Percentiles rank a stretch among this genome's conserved stretches.
phyloP scores from a whole-genome alignment of 1,284 basidiomycete genomes.

The Rhodotorula sp. region DNA sequence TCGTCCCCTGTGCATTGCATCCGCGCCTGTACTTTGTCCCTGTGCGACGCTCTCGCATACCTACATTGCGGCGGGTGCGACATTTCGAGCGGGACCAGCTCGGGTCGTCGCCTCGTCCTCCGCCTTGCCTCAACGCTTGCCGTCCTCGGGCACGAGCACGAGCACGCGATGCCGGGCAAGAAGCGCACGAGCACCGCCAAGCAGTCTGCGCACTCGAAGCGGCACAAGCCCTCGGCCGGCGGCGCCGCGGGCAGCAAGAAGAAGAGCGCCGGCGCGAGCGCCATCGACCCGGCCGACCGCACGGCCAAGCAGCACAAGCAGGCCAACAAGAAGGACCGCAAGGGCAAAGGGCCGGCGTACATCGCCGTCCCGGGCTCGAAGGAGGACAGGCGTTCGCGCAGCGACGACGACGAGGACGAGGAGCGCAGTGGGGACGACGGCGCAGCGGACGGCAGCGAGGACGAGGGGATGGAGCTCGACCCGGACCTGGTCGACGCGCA shows the following conservation, averaged over 20 bases:
- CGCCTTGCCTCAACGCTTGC: neutral
- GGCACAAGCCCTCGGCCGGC: constrained; percentile 23
- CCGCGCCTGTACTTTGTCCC: too few relatives aligned
- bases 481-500: constrained; percentile 30
- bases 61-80: neutral
- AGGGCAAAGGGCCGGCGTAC: constrained; percentile 39
- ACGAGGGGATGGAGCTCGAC: constrained; percentile 39
- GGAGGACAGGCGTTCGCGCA: constrained; percentile 7
- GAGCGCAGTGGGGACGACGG: neutral
- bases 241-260: neutral
- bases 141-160: neutral
- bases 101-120: neutral
- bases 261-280: neutral
- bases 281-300: neutral
- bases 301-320: neutral
- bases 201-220: constrained; percentile 28
- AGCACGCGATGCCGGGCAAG: constrained; percentile 27
- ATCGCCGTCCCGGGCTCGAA: constrained; percentile 17
- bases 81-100: neutral
- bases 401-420: constrained; percentile 12
- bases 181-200: constrained; percentile 26
- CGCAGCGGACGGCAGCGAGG: neutral
- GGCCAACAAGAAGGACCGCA: constrained; percentile 36
- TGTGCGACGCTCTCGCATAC: too few relatives aligned
- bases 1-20: neutral